Conservation (phyloP, 2,329 filamentous ascomycete genomes). For the Apiospora phragmitis region DNA sequence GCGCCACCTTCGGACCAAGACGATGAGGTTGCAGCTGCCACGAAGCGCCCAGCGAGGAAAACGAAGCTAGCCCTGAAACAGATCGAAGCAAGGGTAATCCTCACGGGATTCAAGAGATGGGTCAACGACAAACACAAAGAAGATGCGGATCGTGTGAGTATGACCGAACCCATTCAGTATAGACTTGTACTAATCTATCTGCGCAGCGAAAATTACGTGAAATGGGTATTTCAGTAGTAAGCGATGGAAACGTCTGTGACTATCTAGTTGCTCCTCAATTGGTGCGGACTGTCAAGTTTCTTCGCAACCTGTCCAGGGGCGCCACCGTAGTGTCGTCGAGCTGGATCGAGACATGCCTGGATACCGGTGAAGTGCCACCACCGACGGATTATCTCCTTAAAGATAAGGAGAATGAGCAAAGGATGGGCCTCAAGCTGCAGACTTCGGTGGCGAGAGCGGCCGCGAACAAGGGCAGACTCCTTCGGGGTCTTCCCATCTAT, state of each 20-base stretch:
- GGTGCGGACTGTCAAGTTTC: constrained; percentile 90
- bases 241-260: constrained; percentile 75
- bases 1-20: constrained; percentile 18
- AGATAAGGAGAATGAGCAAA: constrained; percentile 73
- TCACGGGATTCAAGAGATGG: constrained; percentile 87
- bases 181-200: constrained; percentile 11
- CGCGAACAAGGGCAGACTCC: constrained; percentile 72
- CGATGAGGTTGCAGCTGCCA: constrained; percentile 38
- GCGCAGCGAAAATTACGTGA: constrained; percentile 75
- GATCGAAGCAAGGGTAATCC: constrained; percentile 72
- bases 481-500: constrained; percentile 78
- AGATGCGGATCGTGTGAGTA: constrained; percentile 74
- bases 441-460: constrained; percentile 71
- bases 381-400: constrained; percentile 66
- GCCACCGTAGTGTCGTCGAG: constrained; percentile 74
- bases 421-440: constrained; percentile 67
- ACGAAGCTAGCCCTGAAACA: constrained; percentile 63
- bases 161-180: constrained; percentile 2
- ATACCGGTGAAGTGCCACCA: constrained; percentile 64
- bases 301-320: constrained; percentile 80
- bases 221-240: constrained; percentile 78
- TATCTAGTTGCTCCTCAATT: constrained; percentile 86
- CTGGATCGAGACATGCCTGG: constrained; percentile 78
- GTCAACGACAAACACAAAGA: constrained; percentile 71
- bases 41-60: constrained; percentile 60